Conservation (phyloP, 768 basidiomycete species). For the Mycena galopus region DNA sequence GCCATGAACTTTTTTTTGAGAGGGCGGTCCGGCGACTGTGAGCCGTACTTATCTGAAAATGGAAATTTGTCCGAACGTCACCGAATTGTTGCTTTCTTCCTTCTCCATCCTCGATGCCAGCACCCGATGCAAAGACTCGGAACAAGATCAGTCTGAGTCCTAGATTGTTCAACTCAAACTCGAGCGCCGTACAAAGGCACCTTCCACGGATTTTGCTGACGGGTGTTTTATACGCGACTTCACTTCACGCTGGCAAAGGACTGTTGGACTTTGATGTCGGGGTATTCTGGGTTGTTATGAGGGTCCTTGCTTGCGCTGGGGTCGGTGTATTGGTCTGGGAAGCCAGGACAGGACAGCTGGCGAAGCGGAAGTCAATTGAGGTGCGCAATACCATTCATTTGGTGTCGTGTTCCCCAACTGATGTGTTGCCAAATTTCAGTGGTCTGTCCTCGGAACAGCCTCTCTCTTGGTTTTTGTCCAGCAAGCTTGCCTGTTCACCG, state of each 20-base stretch:
- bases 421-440: conserved; percentile 55
- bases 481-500: conserved; percentile 75
- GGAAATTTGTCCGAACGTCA: neutral
- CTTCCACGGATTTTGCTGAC: conserved; percentile 70
- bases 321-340: conserved; percentile 75
- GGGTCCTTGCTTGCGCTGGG: conserved; percentile 80
- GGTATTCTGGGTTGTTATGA: conserved; percentile 82
- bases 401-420: neutral
- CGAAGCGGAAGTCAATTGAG: conserved; percentile 70
- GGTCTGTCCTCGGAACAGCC: conserved; percentile 77
- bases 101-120: conserved; percentile 58
- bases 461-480: conserved; percentile 78
- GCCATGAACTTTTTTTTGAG: no score
- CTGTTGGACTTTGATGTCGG: conserved; percentile 77
- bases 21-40: no score
- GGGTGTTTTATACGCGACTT: conserved; percentile 73
- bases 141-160: conserved; percentile 72
- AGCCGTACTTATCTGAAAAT: no score
- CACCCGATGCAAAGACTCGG: conserved; percentile 75
- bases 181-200: conserved; percentile 66
- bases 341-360: conserved; percentile 63
- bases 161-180: conserved; percentile 53
- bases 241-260: conserved; percentile 75
- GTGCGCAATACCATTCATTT: conserved; percentile 51
- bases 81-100: neutral